These are phyloP conservation scores for Populus alba DNA, from an alignment of 345 rosid species.

Conservation along the genomic window DNA sequence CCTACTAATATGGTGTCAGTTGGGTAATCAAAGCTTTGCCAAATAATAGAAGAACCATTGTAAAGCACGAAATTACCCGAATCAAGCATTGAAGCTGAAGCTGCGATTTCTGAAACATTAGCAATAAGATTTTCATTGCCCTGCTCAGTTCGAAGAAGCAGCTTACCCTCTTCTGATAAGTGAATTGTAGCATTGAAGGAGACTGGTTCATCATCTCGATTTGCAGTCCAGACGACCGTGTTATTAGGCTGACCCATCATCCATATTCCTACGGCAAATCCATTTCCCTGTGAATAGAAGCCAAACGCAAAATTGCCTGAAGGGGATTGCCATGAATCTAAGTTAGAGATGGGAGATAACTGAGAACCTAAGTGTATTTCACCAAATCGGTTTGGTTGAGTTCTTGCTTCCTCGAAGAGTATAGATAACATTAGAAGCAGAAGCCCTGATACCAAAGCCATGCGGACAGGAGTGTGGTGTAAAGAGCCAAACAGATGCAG, in stretches of 20 bases:
- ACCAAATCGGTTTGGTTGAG: neutral
- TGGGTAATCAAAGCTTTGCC: too few species aligned
- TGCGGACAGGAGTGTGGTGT: neutral
- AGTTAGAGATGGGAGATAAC: neutral
- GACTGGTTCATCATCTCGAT: constrained; percentile 24
- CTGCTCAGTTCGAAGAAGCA: constrained; percentile 12
- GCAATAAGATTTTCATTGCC: neutral
- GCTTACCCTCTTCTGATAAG: constrained; percentile 5
- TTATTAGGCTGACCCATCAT: neutral
- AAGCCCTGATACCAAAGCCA: neutral
- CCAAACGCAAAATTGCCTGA: constrained; percentile 31
- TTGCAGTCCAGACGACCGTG: constrained; percentile 30
- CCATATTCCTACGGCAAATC: constrained; percentile 24
- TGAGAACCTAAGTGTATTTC: neutral
- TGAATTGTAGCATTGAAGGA: constrained; percentile 13
- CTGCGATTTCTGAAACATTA: neutral
- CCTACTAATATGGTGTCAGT: too few species aligned
- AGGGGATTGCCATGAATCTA: constrained; percentile 24
- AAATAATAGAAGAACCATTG: too few species aligned
- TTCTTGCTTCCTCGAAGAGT: neutral
- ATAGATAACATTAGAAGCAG: neutral
- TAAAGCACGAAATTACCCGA: constrained; percentile 25
- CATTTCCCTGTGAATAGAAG: too few species aligned
- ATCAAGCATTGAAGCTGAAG: constrained; percentile 31
- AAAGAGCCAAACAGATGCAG: neutral